These are phyloP conservation scores for Penicillium olsonii DNA, from an alignment of 2,329 filamentous ascomycete genomes.

Conservation along the genomic window DNA sequence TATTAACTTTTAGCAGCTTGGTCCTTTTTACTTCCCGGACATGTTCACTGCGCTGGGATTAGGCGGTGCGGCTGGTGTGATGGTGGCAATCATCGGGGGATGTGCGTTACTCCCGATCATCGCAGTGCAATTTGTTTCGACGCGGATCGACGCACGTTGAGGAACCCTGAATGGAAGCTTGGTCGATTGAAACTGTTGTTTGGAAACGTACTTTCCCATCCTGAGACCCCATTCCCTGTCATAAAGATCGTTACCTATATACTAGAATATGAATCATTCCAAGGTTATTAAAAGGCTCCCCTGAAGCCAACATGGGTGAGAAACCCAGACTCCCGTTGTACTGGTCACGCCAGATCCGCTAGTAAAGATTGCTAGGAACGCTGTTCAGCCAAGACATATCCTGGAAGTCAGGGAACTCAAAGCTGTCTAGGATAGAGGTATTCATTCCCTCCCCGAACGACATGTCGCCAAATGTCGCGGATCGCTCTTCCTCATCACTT, in stretches of 20 bases:
- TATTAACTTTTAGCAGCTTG: conserved; percentile 16
- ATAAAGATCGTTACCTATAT: no score
- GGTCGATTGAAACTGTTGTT: no score
- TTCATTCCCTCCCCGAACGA: conserved; percentile 31
- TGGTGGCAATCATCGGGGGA: conserved; percentile 38
- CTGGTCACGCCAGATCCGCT: no score
- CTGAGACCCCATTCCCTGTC: no score
- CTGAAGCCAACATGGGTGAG: no score
- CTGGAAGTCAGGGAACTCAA: conserved; percentile 34
- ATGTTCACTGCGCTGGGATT: conserved; percentile 42
- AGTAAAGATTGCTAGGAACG: conserved; percentile 34
- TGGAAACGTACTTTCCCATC: no score
- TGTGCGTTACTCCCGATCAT: conserved; percentile 34
- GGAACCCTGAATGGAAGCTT: not conserved
- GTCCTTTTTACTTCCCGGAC: conserved; percentile 38
- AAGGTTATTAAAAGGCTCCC: no score
- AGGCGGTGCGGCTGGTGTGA: conserved; percentile 37
- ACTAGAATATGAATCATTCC: no score
- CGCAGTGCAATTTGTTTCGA: conserved; percentile 30
- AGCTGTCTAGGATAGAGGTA: conserved; percentile 24
- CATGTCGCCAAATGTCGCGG: conserved; percentile 21
- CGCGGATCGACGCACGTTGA: not conserved
- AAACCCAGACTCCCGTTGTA: no score
- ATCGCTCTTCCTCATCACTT: not conserved
- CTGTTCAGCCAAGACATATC: conserved; percentile 40